phyloP scores from a whole-genome alignment of 164 flowering plant genomes.

The Tetracentron sinense region DNA sequence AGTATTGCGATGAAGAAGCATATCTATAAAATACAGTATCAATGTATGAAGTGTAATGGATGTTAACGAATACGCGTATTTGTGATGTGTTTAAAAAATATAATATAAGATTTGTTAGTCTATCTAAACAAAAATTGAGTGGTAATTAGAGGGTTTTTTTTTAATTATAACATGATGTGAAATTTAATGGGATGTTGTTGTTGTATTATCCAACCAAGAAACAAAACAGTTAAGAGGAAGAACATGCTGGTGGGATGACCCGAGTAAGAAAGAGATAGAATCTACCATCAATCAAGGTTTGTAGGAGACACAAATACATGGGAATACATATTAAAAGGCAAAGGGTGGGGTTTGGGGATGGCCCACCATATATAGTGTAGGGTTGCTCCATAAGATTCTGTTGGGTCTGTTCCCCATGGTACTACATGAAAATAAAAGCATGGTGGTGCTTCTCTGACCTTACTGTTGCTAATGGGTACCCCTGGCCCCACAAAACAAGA shows the following conservation, averaged over 20 bases:
- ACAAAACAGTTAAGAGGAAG: constrained; percentile 5
- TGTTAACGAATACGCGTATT: no score
- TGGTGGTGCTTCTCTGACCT: constrained; percentile 16
- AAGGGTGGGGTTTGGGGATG: constrained; percentile 2
- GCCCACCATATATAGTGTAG: constrained; percentile 33
- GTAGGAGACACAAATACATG: constrained; percentile 2
- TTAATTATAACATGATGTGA: constrained; percentile 5
- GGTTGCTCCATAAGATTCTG: constrained; percentile 43
- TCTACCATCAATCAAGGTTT: constrained; percentile 1
- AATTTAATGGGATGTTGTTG: not conserved
- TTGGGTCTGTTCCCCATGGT: constrained; percentile 51
- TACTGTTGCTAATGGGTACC: constrained; percentile 12
- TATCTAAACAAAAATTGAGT: not conserved
- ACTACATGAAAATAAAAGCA: constrained; percentile 24
- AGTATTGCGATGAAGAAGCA: no score
- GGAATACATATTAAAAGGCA: no score
- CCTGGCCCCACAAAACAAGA: constrained; percentile 26
- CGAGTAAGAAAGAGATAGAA: not conserved
- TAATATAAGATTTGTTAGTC: not conserved
- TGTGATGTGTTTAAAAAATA: not conserved
- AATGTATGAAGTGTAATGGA: no score
- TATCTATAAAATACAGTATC: no score
- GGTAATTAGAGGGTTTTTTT: not conserved
- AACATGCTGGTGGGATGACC: constrained; percentile 23
- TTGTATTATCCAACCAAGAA: constrained; percentile 5